Evolutionary conservation across 345 rosid genomes (phyloP).

Genomic region (Draba incana): DNA sequence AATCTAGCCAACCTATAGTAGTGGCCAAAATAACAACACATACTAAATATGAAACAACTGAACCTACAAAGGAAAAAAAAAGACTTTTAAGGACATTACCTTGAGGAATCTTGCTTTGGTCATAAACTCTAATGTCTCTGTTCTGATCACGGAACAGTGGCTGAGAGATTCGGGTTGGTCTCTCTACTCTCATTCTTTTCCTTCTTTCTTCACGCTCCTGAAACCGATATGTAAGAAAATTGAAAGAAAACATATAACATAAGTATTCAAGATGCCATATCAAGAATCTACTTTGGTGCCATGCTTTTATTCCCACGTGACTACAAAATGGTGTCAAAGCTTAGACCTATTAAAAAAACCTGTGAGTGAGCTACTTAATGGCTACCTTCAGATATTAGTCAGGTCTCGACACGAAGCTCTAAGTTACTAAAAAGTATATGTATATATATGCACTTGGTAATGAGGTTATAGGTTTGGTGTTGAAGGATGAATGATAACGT

Average conservation of each 20-base stretch:
- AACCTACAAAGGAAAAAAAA: not conserved
- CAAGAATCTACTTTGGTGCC: no score
- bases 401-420: no score
- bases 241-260: not conserved
- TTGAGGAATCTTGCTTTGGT: constrained; percentile 76
- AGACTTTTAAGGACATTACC: constrained; percentile 45
- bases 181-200: constrained; percentile 65
- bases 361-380: no score
- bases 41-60: not conserved
- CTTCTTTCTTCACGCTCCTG: constrained; percentile 96
- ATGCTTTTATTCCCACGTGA: no score
- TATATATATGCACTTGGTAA: not conserved
- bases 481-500: not conserved
- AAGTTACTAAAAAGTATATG: not conserved
- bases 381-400: no score
- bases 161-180: constrained; percentile 49
- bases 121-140: constrained; percentile 52
- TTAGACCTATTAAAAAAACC: no score
- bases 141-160: constrained; percentile 50
- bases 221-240: no score
- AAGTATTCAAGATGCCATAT: no score
- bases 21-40: not conserved
- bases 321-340: no score
- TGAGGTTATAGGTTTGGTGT: not conserved
- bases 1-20: constrained; percentile 85